Base-by-base conservation (phyloP, 1,284 basidiomycete species). In the Rhodotorula sp. region DNA sequence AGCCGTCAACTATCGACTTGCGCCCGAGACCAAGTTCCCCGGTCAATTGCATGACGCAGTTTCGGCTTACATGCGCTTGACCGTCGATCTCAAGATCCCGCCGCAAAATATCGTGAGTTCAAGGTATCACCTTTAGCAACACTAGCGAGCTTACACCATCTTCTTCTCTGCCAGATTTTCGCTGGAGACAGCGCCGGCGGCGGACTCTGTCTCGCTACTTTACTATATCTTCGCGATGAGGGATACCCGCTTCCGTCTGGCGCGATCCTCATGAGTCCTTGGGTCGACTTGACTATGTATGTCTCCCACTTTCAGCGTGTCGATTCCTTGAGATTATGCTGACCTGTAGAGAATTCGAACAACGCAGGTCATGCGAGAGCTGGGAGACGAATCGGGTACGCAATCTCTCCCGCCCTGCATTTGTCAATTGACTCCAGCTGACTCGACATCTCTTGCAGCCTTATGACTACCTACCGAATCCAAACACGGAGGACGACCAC, bases 1-100 rank as follows among this genome's bases (percentile, higher is more conserved):
- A 93, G 91, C 92, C n/a, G 84, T 98, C 76, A 94, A 98, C 80
- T 99, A 99, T 81, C 90, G 95, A 26, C 85, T 99, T 44, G 95
- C 95, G 0, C 95, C 95, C 2, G 95, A 97, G 80, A 92, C 93
- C 12, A 85, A 87, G 45, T 99, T 99, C 81, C 95, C 95, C 0
- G 92, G 95, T 0, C 91, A 94, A 37, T 84, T 99, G 12, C 92
- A 96, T 78, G 96, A 99, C 78, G 90, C 88, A 44, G 90, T 95
- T 60, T 87, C 85, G 29, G 90, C 89, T 1, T 99, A 95, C 79
- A 85, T 98, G 75, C 86, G 95, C 29, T 85, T 99, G 20, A 86
- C 89, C 3, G 89, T 94, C 64, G 93, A 97, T 74, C 86, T 99
- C 51, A 88, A 89, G 60, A 94, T 99, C 67, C 91, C 93, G 5